Evolutionary conservation across 1,284 basidiomycete species (phyloP), one percentile per base, ranked within the genome.

Genomic region (Porodaedalea pini): DNA sequence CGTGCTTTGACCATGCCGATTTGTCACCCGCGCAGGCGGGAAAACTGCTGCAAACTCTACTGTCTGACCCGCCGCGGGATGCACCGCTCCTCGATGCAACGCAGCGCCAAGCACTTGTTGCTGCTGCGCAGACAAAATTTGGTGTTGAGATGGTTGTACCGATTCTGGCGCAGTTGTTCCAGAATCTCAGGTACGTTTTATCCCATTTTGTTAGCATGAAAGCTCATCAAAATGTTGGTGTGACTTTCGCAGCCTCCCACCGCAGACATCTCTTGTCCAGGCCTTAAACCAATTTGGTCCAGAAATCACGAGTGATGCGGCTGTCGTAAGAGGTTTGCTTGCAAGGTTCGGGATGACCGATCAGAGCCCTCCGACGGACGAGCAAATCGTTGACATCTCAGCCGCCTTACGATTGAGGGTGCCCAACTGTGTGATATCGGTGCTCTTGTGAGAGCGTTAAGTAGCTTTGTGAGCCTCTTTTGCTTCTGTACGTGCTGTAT

Each of bases 1-100:
- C 88, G 11, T 83, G 82, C 25, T 90, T 90, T 65, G 88, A 94
- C 70, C 82, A 90, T 65, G 84, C 85, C 39, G 90, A 92, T 70
- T 75, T 93, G 57, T 81, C 80, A 25, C 84, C 85, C 17, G 78
- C 78, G 54, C 89, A 92, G 66, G 76, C 90, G 57, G 81, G 84
- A 58, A 89, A 89, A 72, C 76, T 94, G 64, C 80, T 94, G 73
- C 78, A 85, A 54, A 90, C 91, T 69, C 77, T 94, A 58, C 79
- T 94, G 61, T 23, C 55, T n/a, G 59, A 88, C 66, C 74, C 81
- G 8, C 78, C 81, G 11, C 69, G 75, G 44, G 89, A 91, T 62
- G 71, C 79, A 17, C 86, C 88, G 47, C 72, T 86, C 37, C 71
- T 92, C 59, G 89, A 90, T 68, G 74, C 78, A 31, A 71, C 77